Conservation (phyloP, 352 stramenopile genomes). For the Phytophthora podocarpi region DNA sequence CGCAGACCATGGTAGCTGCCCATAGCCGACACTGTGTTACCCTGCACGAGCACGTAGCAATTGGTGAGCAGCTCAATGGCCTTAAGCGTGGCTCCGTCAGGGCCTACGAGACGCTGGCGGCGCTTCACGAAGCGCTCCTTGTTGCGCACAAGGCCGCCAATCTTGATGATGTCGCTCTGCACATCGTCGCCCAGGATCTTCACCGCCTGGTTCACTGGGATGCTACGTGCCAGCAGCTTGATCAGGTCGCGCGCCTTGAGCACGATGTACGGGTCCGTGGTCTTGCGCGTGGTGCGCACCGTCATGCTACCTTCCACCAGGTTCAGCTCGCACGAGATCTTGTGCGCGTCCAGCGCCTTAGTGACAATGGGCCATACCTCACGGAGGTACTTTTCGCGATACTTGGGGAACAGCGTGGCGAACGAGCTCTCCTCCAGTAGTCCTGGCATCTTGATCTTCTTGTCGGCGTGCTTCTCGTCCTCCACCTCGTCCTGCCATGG, state of each 20-base stretch:
- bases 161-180: conserved; percentile 99
- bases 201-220: conserved; percentile 95
- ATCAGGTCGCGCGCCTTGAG: conserved; percentile 99
- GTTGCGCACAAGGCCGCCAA: conserved; percentile 98
- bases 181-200: conserved; percentile 99
- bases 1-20: conserved; percentile 91
- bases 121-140: conserved; percentile 99
- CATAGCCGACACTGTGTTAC: conserved; percentile 96
- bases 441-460: conserved; percentile 68
- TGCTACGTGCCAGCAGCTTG: conserved; percentile 97
- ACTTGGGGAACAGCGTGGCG: conserved; percentile 99
- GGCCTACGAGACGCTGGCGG: conserved; percentile 96
- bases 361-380: conserved; percentile 99
- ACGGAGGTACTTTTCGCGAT: conserved; percentile 99
- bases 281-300: conserved; percentile 95
- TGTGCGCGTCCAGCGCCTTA: conserved; percentile 94
- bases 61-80: conserved; percentile 98
- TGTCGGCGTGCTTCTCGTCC: conserved; percentile 79
- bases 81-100: conserved; percentile 97
- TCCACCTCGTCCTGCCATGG: conserved; percentile 79
- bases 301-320: conserved; percentile 96
- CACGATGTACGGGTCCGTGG: conserved; percentile 97
- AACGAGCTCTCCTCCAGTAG: conserved; percentile 99
- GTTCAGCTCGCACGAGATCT: conserved; percentile 98
- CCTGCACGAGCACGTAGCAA: conserved; percentile 99